phyloP scores from a whole-genome alignment of 257 asterid species.

The Solanum dulcamara region DNA sequence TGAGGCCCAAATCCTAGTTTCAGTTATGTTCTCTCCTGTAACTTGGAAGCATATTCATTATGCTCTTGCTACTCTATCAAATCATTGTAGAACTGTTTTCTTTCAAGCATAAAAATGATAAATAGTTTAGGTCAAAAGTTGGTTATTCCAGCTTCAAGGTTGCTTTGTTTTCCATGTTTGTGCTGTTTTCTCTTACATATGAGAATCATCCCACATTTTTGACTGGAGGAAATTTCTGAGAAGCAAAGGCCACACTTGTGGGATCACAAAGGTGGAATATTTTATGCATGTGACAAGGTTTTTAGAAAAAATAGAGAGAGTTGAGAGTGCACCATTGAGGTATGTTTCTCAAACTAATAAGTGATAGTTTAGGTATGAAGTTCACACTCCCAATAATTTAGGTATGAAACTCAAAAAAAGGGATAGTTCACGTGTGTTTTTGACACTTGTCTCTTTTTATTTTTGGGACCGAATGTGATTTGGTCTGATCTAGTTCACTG shows the following conservation, averaged over 20 bases:
- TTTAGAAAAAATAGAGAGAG: too few relatives aligned
- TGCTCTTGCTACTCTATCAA: not conserved
- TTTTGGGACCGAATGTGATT: not conserved
- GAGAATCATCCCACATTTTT: not conserved
- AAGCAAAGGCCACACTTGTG: not conserved
- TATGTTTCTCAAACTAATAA: too few relatives aligned
- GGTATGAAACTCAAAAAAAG: too few relatives aligned
- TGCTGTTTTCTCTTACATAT: not conserved
- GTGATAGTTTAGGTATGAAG: too few relatives aligned
- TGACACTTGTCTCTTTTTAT: too few relatives aligned
- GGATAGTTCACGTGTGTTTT: too few relatives aligned
- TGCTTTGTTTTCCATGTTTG: not conserved
- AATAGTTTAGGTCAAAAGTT: not conserved
- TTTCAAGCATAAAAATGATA: not conserved
- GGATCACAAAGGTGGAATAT: too few relatives aligned
- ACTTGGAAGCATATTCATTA: not conserved
- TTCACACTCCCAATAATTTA: too few relatives aligned
- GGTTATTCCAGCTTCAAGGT: not conserved
- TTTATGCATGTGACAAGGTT: too few relatives aligned
- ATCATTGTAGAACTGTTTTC: not conserved
- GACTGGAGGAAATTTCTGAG: not conserved
- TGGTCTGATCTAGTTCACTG: not conserved
- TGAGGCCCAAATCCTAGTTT: conserved; percentile 40
- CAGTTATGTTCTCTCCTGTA: not conserved
- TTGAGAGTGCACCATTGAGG: too few relatives aligned